These are phyloP conservation scores for Striga asiatica DNA, from an alignment of 257 asterid species.

Conservation along the genomic window DNA sequence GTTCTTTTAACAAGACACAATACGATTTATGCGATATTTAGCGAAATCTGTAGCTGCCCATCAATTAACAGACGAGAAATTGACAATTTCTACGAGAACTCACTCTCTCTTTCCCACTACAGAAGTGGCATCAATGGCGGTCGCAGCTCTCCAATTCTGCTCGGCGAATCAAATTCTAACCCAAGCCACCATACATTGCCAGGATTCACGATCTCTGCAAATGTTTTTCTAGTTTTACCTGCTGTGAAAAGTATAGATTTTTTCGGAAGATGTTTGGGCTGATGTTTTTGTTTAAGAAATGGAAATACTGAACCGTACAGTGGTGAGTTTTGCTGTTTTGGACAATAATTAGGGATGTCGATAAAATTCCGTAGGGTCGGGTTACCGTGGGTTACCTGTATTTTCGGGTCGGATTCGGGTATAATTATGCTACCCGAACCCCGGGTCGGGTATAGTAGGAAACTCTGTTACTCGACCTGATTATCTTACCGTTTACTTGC, in stretches of 20 bases:
- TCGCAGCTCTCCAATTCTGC: slow-evolving; percentile 1
- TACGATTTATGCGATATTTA: no score
- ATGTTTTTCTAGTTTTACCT: neutral
- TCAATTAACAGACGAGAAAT: slow-evolving; percentile 3
- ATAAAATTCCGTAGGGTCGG: no score
- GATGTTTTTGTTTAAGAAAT: neutral
- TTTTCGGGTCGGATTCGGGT: no score
- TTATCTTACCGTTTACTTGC: no score
- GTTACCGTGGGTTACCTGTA: no score
- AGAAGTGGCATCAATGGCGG: slow-evolving; percentile 12
- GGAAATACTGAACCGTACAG: neutral
- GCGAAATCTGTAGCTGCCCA: neutral
- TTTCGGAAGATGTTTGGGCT: slow-evolving; percentile 1
- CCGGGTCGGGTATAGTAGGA: no score
- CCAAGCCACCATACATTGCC: slow-evolving; percentile 5
- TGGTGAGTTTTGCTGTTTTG: no score
- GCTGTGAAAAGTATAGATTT: neutral
- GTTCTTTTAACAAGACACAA: no score
- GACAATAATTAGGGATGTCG: no score
- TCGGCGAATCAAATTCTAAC: neutral
- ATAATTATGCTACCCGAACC: no score
- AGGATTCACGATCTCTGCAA: neutral
- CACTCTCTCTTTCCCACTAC: neutral
- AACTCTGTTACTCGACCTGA: no score
- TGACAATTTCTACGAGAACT: neutral